These are phyloP conservation scores for Baorangia bicolor DNA, from an alignment of 768 basidiomycete species.

Conservation along the genomic window DNA sequence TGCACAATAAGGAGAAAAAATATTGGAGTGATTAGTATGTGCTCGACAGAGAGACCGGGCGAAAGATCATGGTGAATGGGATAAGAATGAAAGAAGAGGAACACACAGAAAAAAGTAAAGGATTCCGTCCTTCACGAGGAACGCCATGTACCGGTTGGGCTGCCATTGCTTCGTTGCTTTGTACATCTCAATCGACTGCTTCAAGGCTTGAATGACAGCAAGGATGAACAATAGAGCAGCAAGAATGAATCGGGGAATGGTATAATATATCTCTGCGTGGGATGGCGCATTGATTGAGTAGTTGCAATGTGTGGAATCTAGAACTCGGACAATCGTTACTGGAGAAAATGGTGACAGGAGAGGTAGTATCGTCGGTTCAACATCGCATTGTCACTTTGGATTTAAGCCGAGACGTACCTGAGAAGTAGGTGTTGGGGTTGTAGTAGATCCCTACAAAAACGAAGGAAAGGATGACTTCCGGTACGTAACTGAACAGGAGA, in stretches of 20 bases:
- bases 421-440: too few species aligned
- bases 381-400: neutral
- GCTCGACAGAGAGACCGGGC: too few species aligned
- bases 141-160: neutral
- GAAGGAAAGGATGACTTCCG: too few species aligned
- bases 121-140: neutral
- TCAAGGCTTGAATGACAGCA: neutral
- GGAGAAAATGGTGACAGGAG: neutral
- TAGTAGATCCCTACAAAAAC: too few species aligned
- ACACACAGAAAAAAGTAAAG: neutral
- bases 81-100: neutral
- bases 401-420: too few species aligned
- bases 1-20: neutral
- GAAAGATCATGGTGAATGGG: neutral
- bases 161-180: neutral
- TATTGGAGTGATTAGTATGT: neutral
- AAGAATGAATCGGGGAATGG: neutral
- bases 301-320: neutral
- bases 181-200: conserved; percentile 1
- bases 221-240: neutral
- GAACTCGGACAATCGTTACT: neutral
- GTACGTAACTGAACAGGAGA: too few species aligned
- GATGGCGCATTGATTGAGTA: neutral
- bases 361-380: neutral
- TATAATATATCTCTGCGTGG: neutral